Evolutionary conservation across 2,329 filamentous ascomycete species (phyloP).

Genomic region (Penicillium aurantiogriseum): DNA sequence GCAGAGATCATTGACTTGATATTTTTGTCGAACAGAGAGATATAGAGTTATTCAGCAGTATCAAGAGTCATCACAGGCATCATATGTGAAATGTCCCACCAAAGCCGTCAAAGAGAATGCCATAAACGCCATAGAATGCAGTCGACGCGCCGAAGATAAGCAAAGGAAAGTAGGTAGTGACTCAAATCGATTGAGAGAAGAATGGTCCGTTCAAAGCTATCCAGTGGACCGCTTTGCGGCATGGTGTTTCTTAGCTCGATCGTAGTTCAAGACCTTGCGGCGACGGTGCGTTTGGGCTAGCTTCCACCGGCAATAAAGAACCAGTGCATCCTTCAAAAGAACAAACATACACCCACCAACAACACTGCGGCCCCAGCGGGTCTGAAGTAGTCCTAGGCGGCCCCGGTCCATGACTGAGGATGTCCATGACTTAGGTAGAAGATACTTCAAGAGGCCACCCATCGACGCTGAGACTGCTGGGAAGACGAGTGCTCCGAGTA

Average conservation of each 20-base stretch:
- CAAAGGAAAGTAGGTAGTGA: background rate
- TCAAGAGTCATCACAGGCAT: slow-evolving; percentile 17
- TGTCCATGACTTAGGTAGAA: slow-evolving; percentile 67
- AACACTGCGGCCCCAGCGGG: slow-evolving; percentile 84
- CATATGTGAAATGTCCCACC: slow-evolving; percentile 11
- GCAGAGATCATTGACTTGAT: background rate
- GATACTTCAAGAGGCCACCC: slow-evolving; percentile 69
- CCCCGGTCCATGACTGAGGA: slow-evolving; percentile 39
- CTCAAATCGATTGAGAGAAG: background rate
- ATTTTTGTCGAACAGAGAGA: background rate
- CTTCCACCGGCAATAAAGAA: slow-evolving; percentile 58
- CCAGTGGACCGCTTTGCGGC: slow-evolving; percentile 18
- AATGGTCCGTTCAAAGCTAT: background rate
- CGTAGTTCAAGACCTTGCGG: slow-evolving; percentile 49
- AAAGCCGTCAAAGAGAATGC: slow-evolving; percentile 10
- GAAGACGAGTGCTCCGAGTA: slow-evolving; percentile 72
- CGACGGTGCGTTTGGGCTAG: slow-evolving; percentile 48
- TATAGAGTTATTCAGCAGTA: background rate
- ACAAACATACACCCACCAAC: slow-evolving; percentile 87
- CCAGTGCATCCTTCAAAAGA: slow-evolving; percentile 69
- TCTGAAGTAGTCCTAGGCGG: slow-evolving; percentile 69
- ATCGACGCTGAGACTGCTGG: slow-evolving; percentile 76
- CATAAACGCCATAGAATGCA: slow-evolving; percentile 23
- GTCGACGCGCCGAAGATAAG: slow-evolving; percentile 2
- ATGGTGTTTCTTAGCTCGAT: slow-evolving; percentile 41